These are phyloP conservation scores for Lophiotrema nucula DNA, from an alignment of 495 filamentous ascomycete genomes.

Conservation along the genomic window DNA sequence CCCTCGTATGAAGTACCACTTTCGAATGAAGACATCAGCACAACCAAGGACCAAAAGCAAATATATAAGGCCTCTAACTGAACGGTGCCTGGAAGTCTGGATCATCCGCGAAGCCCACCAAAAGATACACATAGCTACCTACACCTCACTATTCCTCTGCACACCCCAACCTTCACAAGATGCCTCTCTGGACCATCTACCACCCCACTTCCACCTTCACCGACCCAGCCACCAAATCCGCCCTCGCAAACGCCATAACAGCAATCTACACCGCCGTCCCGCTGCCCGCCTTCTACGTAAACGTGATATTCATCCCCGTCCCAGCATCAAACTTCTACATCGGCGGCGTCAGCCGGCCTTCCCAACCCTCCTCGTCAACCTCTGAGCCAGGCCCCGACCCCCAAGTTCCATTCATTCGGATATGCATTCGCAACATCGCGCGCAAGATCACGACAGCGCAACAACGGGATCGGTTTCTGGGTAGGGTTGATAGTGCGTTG, in stretches of 20 bases:
- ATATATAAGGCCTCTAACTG: too few relatives aligned
- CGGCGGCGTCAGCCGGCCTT: conserved; percentile 19
- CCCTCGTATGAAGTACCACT: too few relatives aligned
- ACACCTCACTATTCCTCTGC: too few relatives aligned
- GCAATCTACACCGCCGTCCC: conserved; percentile 38
- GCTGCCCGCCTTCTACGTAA: conserved; percentile 46
- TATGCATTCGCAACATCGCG: conserved; percentile 41
- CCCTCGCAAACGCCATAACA: conserved; percentile 35
- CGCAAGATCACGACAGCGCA: conserved; percentile 23
- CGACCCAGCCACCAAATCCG: conserved; percentile 29
- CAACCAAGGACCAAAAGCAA: too few relatives aligned
- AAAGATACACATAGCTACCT: too few relatives aligned
- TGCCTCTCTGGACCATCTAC: conserved; percentile 46
- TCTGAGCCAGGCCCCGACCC: conserved; percentile 5
- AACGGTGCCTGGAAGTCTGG: too few relatives aligned
- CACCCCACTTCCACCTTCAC: conserved; percentile 39
- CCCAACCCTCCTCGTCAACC: not conserved
- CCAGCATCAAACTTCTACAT: conserved; percentile 32
- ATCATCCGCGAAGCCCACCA: too few relatives aligned
- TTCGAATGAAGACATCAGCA: too few relatives aligned
- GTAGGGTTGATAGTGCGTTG: conserved; percentile 30
- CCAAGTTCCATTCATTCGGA: conserved; percentile 40
- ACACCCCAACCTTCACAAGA: conserved; percentile 9
- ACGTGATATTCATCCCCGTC: conserved; percentile 40
- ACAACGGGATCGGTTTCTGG: conserved; percentile 2